Evolutionary conservation across 176 grass and related monocot genomes (phyloP).

Genomic region (Bolboschoenus planiculmis): DNA sequence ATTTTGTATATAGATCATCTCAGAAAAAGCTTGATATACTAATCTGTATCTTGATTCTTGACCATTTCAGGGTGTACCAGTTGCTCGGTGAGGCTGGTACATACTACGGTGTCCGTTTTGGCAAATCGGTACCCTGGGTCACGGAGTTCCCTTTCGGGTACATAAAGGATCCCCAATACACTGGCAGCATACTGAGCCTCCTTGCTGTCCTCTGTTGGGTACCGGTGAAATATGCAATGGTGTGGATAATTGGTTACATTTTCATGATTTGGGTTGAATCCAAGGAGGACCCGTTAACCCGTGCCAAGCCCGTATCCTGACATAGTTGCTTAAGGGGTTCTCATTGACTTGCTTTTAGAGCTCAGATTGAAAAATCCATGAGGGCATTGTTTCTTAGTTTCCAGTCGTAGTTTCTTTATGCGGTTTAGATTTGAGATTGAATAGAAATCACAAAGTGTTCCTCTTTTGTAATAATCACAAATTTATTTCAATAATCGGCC

Average conservation of each 20-base stretch:
- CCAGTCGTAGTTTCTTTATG: not conserved
- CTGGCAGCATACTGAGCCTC: conserved; percentile 75
- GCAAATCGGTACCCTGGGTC: conserved; percentile 67
- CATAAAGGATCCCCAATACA: conserved; percentile 86
- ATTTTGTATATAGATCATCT: not conserved
- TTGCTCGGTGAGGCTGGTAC: conserved; percentile 84
- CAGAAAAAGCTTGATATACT: not conserved
- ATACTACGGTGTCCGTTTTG: conserved; percentile 75
- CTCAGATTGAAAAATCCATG: not conserved
- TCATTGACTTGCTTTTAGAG: not conserved
- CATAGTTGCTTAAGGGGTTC: not conserved
- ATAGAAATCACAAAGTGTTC: not conserved
- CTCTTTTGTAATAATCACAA: not conserved
- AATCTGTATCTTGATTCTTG: not conserved
- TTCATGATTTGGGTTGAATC: conserved; percentile 80
- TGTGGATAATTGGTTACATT: conserved; percentile 76
- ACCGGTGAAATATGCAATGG: conserved; percentile 45
- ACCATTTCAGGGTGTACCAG: conserved; percentile 68
- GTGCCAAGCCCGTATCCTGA: conserved; percentile 51
- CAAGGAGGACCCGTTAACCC: conserved; percentile 60
- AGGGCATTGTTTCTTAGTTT: not conserved
- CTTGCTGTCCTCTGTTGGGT: conserved; percentile 64
- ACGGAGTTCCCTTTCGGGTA: conserved; percentile 79
- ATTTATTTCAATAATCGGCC: not conserved
- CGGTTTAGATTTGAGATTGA: not conserved